These are phyloP conservation scores for Penicillium verhagenii DNA, from an alignment of 495 filamentous ascomycete species.

Conservation along the genomic window DNA sequence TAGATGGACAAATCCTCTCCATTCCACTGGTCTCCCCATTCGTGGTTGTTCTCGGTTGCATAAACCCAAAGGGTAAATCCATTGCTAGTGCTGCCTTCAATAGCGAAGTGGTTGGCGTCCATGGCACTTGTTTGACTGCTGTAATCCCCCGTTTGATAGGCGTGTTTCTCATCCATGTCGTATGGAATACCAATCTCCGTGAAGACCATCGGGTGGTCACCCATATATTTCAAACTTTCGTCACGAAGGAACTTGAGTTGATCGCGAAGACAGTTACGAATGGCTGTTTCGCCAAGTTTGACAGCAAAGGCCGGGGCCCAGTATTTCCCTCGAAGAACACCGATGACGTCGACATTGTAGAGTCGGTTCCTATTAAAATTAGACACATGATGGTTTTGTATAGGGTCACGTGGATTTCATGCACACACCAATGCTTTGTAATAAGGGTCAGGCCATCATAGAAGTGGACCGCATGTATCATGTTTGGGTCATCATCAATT, in stretches of 20 bases:
- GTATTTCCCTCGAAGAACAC: conserved; percentile 86
- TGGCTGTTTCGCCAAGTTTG: conserved; percentile 90
- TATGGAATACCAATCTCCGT: conserved; percentile 98
- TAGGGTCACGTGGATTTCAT: too few species aligned
- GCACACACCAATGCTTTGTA: conserved; percentile 85
- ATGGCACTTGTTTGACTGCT: conserved; percentile 89
- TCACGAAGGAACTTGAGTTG: conserved; percentile 85
- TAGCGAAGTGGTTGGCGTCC: conserved; percentile 94
- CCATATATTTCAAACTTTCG: conserved; percentile 89
- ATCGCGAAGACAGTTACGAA: conserved; percentile 89
- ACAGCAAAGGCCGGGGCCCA: conserved; percentile 83
- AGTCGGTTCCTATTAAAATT: conserved; percentile 65
- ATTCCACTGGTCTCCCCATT: conserved; percentile 95
- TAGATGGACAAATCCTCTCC: conserved; percentile 94
- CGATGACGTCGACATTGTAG: conserved; percentile 96
- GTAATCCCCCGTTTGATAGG: conserved; percentile 96
- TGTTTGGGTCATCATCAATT: conserved; percentile 78
- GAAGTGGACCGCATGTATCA: conserved; percentile 92
- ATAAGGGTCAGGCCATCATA: conserved; percentile 96
- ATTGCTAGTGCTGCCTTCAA: conserved; percentile 77
- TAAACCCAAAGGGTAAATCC: conserved; percentile 93
- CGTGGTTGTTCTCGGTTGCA: conserved; percentile 76
- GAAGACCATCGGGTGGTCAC: conserved; percentile 84
- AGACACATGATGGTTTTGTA: not conserved
- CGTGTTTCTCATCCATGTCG: conserved; percentile 95